Conservation (phyloP, 768 basidiomycete genomes). For the Mycena crocata region DNA sequence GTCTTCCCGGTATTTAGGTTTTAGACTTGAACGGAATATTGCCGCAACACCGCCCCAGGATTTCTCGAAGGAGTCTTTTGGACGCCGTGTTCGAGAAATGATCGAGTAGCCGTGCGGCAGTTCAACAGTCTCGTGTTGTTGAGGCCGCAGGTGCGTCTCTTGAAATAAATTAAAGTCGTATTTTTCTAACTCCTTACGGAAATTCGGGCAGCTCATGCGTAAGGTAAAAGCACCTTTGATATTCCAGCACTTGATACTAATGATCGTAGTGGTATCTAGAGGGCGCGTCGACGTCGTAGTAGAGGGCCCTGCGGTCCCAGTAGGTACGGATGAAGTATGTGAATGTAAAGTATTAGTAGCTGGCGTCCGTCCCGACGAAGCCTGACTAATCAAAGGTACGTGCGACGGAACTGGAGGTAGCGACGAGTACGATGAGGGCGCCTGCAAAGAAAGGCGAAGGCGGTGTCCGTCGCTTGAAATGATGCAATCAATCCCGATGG, state of each 20-base stretch:
- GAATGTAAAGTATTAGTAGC: too few relatives aligned
- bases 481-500: too few relatives aligned
- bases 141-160: neutral
- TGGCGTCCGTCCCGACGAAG: too few relatives aligned
- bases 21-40: neutral
- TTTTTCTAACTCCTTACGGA: neutral
- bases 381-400: too few relatives aligned
- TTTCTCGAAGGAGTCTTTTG: neutral
- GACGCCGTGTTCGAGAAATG: neutral
- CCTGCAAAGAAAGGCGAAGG: too few relatives aligned
- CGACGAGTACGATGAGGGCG: too few relatives aligned
- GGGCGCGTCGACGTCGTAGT: slow-evolving; percentile 6
- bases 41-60: slow-evolving; percentile 4
- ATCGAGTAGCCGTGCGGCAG: neutral
- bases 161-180: slow-evolving; percentile 1
- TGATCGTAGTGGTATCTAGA: neutral
- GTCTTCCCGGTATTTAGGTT: neutral
- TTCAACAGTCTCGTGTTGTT: neutral
- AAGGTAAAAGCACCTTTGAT: neutral
- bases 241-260: neutral
- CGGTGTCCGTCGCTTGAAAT: too few relatives aligned
- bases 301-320: too few relatives aligned
- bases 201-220: neutral
- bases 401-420: too few relatives aligned
- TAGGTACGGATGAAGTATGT: too few relatives aligned